A percentile compares a stretch with the other conserved stretches of the same genome.
These are phyloP conservation scores for Eimeria maxima DNA, from an alignment of 169 alveolate species.

Conservation along the genomic window DNA sequence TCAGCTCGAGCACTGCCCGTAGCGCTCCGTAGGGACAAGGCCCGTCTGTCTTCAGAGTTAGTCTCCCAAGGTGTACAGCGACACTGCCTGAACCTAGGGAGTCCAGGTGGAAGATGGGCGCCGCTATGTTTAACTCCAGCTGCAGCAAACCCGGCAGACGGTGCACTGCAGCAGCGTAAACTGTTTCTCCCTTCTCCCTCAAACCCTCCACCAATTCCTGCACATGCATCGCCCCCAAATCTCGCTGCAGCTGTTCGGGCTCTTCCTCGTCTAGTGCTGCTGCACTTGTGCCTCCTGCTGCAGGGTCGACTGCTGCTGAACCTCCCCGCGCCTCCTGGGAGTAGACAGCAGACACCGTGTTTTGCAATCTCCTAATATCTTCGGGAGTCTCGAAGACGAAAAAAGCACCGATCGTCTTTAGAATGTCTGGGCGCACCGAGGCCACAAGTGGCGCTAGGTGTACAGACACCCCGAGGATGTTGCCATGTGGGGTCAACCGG, in stretches of 20 bases:
- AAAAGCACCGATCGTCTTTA: slow-evolving; percentile 55
- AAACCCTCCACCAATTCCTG: slow-evolving; percentile 72
- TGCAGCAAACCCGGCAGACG: slow-evolving; percentile 78
- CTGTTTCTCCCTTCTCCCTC: slow-evolving; percentile 72
- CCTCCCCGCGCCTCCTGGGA: slow-evolving; percentile 77
- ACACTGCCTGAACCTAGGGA: slow-evolving; percentile 86
- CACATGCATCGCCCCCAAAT: slow-evolving; percentile 71
- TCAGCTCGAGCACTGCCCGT: slow-evolving; percentile 89
- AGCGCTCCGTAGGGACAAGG: slow-evolving; percentile 88
- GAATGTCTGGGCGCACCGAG: slow-evolving; percentile 72
- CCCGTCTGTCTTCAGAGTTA: slow-evolving; percentile 88
- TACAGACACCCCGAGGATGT: slow-evolving; percentile 72
- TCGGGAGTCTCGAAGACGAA: slow-evolving; percentile 76
- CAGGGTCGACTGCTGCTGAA: slow-evolving; percentile 74
- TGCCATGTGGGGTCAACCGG: slow-evolving; percentile 77
- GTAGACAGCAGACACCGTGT: not conserved
- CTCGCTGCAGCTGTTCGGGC: slow-evolving; percentile 57
- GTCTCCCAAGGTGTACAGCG: slow-evolving; percentile 90
- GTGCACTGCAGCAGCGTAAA: slow-evolving; percentile 80
- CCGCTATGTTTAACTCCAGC: slow-evolving; percentile 85
- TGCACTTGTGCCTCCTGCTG: slow-evolving; percentile 80
- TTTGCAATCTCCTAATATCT: slow-evolving; percentile 34
- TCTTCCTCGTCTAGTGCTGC: slow-evolving; percentile 20
- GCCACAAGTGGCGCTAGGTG: slow-evolving; percentile 80
- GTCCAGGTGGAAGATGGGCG: slow-evolving; percentile 88